phyloP scores from a whole-genome alignment of 495 filamentous ascomycete genomes.

The Cenococcum geophilum region DNA sequence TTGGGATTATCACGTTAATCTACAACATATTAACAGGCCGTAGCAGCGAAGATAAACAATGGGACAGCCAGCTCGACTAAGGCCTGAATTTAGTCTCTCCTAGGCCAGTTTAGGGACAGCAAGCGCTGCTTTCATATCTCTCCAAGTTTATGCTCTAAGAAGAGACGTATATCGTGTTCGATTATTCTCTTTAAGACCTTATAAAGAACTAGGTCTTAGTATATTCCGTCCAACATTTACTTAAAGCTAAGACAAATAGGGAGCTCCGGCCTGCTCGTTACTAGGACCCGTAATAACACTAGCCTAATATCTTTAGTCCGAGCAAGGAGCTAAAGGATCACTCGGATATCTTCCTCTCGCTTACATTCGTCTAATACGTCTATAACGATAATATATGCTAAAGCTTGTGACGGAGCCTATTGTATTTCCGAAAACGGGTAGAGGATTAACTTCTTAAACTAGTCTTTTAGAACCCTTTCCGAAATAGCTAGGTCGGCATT shows the following conservation, averaged over 20 bases:
- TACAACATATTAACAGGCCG: slow-evolving; percentile 17
- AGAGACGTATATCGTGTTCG: slow-evolving; percentile 36
- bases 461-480: too few species aligned
- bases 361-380: slow-evolving; percentile 37
- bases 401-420: neutral
- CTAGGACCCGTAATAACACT: slow-evolving; percentile 29
- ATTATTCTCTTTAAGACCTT: slow-evolving; percentile 32
- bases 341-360: slow-evolving; percentile 17
- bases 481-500: too few species aligned
- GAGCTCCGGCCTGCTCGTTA: slow-evolving; percentile 39
- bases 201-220: slow-evolving; percentile 32
- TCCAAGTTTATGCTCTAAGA: slow-evolving; percentile 14
- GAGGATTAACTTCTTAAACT: too few species aligned
- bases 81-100: slow-evolving; percentile 25
- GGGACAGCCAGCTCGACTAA: slow-evolving; percentile 39
- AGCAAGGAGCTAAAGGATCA: slow-evolving; percentile 31
- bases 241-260: too few species aligned
- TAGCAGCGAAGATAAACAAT: slow-evolving; percentile 30
- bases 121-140: slow-evolving; percentile 2
- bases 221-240: slow-evolving; percentile 3
- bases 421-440: slow-evolving; percentile 7
- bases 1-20: slow-evolving; percentile 13
- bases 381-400: slow-evolving; percentile 26
- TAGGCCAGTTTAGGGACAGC: slow-evolving; percentile 39
- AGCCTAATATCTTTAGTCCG: slow-evolving; percentile 19